phyloP scores from a whole-genome alignment of 257 asterid species.

The Nicotiana tomentosiformis region DNA sequence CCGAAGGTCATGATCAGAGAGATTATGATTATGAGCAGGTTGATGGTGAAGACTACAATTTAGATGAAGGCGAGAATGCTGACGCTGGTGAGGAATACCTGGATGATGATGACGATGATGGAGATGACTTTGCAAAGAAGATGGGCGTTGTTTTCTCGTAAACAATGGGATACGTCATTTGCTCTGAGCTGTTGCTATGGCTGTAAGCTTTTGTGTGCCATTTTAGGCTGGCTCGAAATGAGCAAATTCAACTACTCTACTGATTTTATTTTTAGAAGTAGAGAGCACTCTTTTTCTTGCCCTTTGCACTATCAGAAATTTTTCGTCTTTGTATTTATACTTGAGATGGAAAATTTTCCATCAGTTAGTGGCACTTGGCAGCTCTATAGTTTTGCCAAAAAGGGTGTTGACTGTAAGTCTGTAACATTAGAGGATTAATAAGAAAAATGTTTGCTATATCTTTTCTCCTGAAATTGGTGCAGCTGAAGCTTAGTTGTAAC shows the following conservation, averaged over 20 bases:
- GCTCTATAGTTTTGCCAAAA: neutral
- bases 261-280: slow-evolving; percentile 46
- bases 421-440: slow-evolving; percentile 19
- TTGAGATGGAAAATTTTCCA: slow-evolving; percentile 20
- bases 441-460: neutral
- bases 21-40: slow-evolving; percentile 53
- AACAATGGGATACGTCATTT: slow-evolving; percentile 1
- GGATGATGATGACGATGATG: slow-evolving; percentile 63
- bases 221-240: slow-evolving; percentile 22
- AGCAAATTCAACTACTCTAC: slow-evolving; percentile 38
- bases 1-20: slow-evolving; percentile 44
- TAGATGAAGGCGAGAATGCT: slow-evolving; percentile 60
- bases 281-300: slow-evolving; percentile 18
- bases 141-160: slow-evolving; percentile 70
- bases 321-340: slow-evolving; percentile 17
- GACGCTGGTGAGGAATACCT: slow-evolving; percentile 47
- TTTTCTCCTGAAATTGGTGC: neutral
- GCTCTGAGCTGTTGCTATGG: slow-evolving; percentile 7
- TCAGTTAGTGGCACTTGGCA: slow-evolving; percentile 10
- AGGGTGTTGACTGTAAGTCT: slow-evolving; percentile 16
- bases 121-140: slow-evolving; percentile 83
- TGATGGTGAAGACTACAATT: slow-evolving; percentile 49
- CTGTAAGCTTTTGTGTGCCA: slow-evolving; percentile 14
- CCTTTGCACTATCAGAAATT: slow-evolving; percentile 27
- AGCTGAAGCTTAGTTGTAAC: neutral